Base-by-base conservation (phyloP, 148 eudicot species). In the Salicornia ramosissima region DNA sequence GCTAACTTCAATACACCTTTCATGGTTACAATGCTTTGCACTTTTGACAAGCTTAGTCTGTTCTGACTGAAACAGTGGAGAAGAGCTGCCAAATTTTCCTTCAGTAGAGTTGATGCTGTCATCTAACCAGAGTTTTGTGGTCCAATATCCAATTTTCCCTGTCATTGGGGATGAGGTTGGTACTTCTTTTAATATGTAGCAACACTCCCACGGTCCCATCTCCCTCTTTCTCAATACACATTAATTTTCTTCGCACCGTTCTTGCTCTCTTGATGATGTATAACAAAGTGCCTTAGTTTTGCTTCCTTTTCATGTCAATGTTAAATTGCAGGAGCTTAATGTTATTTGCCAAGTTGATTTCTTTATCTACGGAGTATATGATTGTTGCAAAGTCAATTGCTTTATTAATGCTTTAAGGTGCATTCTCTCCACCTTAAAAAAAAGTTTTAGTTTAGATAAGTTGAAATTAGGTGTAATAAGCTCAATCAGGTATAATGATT, bases 81-180 rank as follows among this genome's bases (percentile, higher is more conserved):
- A 70, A 29, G 81, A 65, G 60, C 70, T 69, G 71, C 83, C 77
- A 3, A 66, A 79, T 71, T 72, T 70, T 70, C 96, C 97, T 64
- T 74, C 88, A 19, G 64, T 94, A 58, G 74, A 76, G 75, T 80
- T 94, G 69, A 70, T 81, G 74, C 79, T 94, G 74, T 73, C 80
- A 59, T 56, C 64, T 64, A 87, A 91, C 76, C 83, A 83, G 83
- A 87, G 83, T 80, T 88, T 88, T 79, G 77, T 77, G 54, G 81
- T 90, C 77, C 86, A 65, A 11, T 60, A 83, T 70, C 97, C 97
- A 31, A 53, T 85, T 65, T 80, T 87, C 72, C 59, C 74, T 49
- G 59, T 88, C 31, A 61, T 52, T 67, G 87, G 73, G 26, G 75
- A 73, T 69, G 77, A 88, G 95, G 98, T 93, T 72, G 69, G 91